Evolutionary conservation across 2,329 filamentous ascomycete species (phyloP).

Genomic region (Sordariomycetes sp.): DNA sequence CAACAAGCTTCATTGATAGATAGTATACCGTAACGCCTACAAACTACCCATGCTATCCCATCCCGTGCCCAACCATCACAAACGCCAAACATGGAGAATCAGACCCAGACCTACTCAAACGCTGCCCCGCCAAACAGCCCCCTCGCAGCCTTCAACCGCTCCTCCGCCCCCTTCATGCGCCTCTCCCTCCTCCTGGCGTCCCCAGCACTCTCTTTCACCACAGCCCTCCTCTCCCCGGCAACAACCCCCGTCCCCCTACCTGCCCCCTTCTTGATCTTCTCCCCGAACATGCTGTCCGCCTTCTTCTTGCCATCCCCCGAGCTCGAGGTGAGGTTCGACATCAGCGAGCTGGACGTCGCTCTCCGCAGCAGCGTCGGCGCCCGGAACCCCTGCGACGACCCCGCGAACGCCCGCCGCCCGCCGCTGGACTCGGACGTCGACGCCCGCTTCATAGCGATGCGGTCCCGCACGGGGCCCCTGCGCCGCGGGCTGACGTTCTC

Average conservation of each 20-base stretch:
- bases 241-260: slow-evolving; percentile 50
- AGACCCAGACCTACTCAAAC: slow-evolving; percentile 30
- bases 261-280: slow-evolving; percentile 49
- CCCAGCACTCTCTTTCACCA: slow-evolving; percentile 26
- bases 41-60: background rate
- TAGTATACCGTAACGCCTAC: background rate
- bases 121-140: slow-evolving; percentile 46
- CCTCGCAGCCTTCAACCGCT: slow-evolving; percentile 43
- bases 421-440: slow-evolving; percentile 24
- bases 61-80: background rate
- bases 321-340: slow-evolving; percentile 20
- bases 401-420: slow-evolving; percentile 19
- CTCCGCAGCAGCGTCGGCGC: slow-evolving; percentile 57
- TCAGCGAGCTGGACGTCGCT: slow-evolving; percentile 56
- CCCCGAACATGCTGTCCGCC: slow-evolving; percentile 24
- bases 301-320: background rate
- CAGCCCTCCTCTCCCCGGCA: slow-evolving; percentile 41
- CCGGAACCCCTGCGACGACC: slow-evolving; percentile 42
- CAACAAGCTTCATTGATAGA: no score
- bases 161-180: slow-evolving; percentile 47
- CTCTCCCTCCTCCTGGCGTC: slow-evolving; percentile 35
- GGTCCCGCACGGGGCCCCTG: slow-evolving; percentile 52
- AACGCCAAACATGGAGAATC: background rate
- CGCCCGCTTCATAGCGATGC: slow-evolving; percentile 57
- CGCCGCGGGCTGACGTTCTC: slow-evolving; percentile 30